These are phyloP conservation scores for Coemansia sp. DNA, from an alignment of 192 early-diverging fungal genomes.

Conservation along the genomic window DNA sequence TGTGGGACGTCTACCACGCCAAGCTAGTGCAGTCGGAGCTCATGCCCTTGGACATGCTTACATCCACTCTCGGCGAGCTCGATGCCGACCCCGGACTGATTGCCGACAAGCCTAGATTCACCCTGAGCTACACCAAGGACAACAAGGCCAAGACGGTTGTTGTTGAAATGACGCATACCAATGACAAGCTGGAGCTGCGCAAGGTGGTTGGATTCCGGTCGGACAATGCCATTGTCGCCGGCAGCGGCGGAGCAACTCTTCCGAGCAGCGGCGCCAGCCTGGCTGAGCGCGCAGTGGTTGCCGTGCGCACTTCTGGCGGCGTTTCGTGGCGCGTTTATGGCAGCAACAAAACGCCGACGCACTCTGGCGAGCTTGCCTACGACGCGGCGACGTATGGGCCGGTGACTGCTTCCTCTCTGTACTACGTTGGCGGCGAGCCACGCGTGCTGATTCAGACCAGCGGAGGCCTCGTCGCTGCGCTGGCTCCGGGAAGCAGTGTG, in stretches of 20 bases:
- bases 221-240: conserved; percentile 10
- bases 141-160: conserved; percentile 45
- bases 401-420: conserved; percentile 19
- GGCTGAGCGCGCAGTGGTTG: conserved; percentile 6
- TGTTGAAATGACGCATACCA: conserved; percentile 38
- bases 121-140: conserved; percentile 39
- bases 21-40: conserved; percentile 47
- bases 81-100: conserved; percentile 30
- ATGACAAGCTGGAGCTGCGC: conserved; percentile 43
- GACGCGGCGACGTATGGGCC: conserved; percentile 48
- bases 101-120: conserved; percentile 26
- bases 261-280: neutral
- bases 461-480: conserved; percentile 61
- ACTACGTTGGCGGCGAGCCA: conserved; percentile 16
- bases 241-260: conserved; percentile 9
- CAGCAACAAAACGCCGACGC: conserved; percentile 14
- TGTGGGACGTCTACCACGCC: conserved; percentile 49
- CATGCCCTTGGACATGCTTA: conserved; percentile 46
- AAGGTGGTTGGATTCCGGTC: conserved; percentile 38
- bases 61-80: conserved; percentile 43
- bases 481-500: conserved; percentile 49
- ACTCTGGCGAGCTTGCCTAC: conserved; percentile 37
- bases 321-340: conserved; percentile 33
- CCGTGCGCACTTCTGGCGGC: conserved; percentile 16
- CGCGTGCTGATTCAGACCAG: conserved; percentile 61